A percentile compares a stretch with the other conserved stretches of the same genome.
Evolutionary conservation across 1,139 yeast species (phyloP).

Genomic region (Lodderomyces theae): DNA sequence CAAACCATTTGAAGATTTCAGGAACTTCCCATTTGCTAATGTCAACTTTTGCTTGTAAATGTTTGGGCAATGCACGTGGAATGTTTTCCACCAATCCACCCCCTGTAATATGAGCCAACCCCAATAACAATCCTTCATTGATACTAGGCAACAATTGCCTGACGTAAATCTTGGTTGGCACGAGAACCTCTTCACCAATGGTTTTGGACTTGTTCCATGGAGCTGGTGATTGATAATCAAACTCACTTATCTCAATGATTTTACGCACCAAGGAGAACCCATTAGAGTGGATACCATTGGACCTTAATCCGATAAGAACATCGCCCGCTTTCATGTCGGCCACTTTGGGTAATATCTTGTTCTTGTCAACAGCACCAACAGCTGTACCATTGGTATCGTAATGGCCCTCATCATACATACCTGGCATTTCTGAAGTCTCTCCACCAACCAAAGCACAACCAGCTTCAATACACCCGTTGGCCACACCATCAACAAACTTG

Average conservation of each 20-base stretch:
- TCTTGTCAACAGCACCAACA: slow-evolving; percentile 93
- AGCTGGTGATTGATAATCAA: slow-evolving; percentile 67
- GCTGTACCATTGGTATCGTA: slow-evolving; percentile 99
- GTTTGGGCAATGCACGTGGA: slow-evolving; percentile 87
- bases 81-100: slow-evolving; percentile 97
- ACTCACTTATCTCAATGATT: slow-evolving; percentile 73
- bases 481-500: slow-evolving; percentile 90
- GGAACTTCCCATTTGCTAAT: slow-evolving; percentile 81
- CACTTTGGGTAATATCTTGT: slow-evolving; percentile 68
- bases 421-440: slow-evolving; percentile 99
- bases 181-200: slow-evolving; percentile 81
- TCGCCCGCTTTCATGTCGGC: slow-evolving; percentile 73
- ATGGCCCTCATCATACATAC: slow-evolving; percentile 92
- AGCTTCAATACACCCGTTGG: slow-evolving; percentile 90
- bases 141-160: slow-evolving; percentile 80
- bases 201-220: slow-evolving; percentile 79
- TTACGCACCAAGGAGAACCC: slow-evolving; percentile 97
- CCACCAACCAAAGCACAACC: slow-evolving; percentile 99
- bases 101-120: slow-evolving; percentile 96
- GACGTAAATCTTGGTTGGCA: slow-evolving; percentile 93
- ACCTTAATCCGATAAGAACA: slow-evolving; percentile 78
- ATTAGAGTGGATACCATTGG: slow-evolving; percentile 94
- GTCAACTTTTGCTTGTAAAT: slow-evolving; percentile 78
- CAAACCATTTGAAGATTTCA: slow-evolving; percentile 90
- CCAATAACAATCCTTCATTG: slow-evolving; percentile 66